phyloP scores from a whole-genome alignment of 140 eudicot genomes.

The Ambrosia hybrid region DNA sequence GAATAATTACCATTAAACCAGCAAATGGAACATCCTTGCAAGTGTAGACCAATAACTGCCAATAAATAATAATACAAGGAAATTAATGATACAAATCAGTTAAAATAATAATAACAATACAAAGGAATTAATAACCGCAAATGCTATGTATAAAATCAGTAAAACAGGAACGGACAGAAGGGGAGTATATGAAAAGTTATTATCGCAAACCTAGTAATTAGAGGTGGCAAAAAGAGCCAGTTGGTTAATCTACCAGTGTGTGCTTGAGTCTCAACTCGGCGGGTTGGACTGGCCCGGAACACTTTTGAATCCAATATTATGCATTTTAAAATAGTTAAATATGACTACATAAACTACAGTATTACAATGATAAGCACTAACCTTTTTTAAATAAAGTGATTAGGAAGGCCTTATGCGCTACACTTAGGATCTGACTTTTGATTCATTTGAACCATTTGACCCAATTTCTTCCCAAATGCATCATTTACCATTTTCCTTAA shows the following conservation, averaged over 20 bases:
- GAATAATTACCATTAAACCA: constrained; percentile 72
- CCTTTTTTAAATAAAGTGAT: background rate
- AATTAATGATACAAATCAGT: constrained; percentile 4
- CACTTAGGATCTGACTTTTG: background rate
- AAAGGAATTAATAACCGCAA: no score
- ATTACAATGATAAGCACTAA: background rate
- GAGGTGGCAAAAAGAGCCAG: background rate
- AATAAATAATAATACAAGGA: constrained; percentile 17
- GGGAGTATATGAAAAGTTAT: background rate
- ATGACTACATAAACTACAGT: background rate
- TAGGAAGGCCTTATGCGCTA: background rate
- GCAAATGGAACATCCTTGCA: constrained; percentile 98
- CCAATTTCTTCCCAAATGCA: background rate
- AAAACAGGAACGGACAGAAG: no score
- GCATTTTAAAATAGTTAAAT: background rate
- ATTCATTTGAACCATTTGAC: background rate
- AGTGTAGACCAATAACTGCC: constrained; percentile 95
- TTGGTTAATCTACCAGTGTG: background rate
- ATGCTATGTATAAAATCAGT: no score
- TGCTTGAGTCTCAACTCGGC: background rate
- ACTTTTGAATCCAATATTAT: background rate
- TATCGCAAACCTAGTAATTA: background rate
- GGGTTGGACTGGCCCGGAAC: background rate
- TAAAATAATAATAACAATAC: no score
- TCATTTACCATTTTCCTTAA: background rate